These are phyloP conservation scores for Schizophyllum amplum DNA, from an alignment of 1,284 basidiomycete genomes.

Conservation along the genomic window DNA sequence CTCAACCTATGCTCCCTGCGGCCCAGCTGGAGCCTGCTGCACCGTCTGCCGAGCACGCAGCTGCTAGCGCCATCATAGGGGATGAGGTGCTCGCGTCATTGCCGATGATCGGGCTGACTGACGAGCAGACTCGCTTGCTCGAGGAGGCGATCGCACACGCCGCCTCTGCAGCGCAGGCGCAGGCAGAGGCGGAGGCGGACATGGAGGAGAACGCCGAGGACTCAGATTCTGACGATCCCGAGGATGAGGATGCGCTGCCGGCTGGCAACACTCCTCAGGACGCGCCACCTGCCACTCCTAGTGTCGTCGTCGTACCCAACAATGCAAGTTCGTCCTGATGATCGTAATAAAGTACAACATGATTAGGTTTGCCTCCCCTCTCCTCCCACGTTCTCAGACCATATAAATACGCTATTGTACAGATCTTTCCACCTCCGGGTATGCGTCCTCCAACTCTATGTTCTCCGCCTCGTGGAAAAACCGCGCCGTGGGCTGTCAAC, in stretches of 20 bases:
- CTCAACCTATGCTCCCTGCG: slow-evolving; percentile 6
- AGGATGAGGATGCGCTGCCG: slow-evolving; percentile 27
- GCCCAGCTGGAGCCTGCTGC: neutral
- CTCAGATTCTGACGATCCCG: slow-evolving; percentile 35
- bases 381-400: slow-evolving; percentile 1
- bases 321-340: slow-evolving; percentile 17
- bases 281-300: slow-evolving; percentile 1
- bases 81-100: slow-evolving; percentile 5
- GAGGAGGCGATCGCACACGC: slow-evolving; percentile 66
- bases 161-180: slow-evolving; percentile 61
- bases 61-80: slow-evolving; percentile 5
- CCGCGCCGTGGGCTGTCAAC: neutral
- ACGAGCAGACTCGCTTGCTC: slow-evolving; percentile 56
- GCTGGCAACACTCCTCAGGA: slow-evolving; percentile 1
- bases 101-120: slow-evolving; percentile 43
- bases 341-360: slow-evolving; percentile 6
- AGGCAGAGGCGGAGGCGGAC: slow-evolving; percentile 66
- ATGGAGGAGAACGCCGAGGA: slow-evolving; percentile 60
- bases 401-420: slow-evolving; percentile 13
- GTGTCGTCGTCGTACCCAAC: slow-evolving; percentile 10
- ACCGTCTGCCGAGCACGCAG: slow-evolving; percentile 11
- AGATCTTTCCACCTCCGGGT: neutral
- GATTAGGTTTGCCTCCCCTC: neutral
- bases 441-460: neutral
- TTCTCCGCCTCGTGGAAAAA: neutral